Percentiles rank a stretch among this genome's conserved stretches.
phyloP scores from a whole-genome alignment of 1,139 yeast genomes.

The Magnusiomyces tetraspermus region DNA sequence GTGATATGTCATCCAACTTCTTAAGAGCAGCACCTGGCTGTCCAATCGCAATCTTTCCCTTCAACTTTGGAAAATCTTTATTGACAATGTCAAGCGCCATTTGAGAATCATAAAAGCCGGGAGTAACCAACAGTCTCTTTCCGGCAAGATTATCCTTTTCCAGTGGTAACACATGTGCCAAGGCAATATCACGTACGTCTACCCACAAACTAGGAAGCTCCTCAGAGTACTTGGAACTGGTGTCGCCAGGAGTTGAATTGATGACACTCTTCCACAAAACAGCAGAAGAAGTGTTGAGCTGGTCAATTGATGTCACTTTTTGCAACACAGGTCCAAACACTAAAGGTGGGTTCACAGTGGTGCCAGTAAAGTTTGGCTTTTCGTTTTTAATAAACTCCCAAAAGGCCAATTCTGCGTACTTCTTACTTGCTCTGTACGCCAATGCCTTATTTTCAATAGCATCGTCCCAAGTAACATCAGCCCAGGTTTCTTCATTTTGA shows the following conservation, averaged over 20 bases:
- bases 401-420: constrained; percentile 38
- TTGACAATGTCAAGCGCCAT: constrained; percentile 33
- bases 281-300: constrained; percentile 28
- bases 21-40: constrained; percentile 13
- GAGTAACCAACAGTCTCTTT: constrained; percentile 38
- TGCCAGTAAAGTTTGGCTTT: constrained; percentile 34
- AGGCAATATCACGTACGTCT: constrained; percentile 49
- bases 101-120: constrained; percentile 32
- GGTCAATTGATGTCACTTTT: constrained; percentile 23
- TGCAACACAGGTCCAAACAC: constrained; percentile 42
- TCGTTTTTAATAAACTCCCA: constrained; percentile 37
- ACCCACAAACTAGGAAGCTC: constrained; percentile 22
- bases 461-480: constrained; percentile 37
- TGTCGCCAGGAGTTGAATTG: not conserved
- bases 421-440: constrained; percentile 36
- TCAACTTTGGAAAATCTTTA: constrained; percentile 33
- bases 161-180: constrained; percentile 41
- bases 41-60: constrained; percentile 19
- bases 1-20: not conserved
- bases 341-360: constrained; percentile 40
- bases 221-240: constrained; percentile 9
- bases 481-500: constrained; percentile 38
- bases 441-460: constrained; percentile 22
- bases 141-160: constrained; percentile 31
- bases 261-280: constrained; percentile 15